These are phyloP conservation scores for Colletotrichum liaoningense DNA, from an alignment of 2,329 filamentous ascomycete species.

Conservation along the genomic window DNA sequence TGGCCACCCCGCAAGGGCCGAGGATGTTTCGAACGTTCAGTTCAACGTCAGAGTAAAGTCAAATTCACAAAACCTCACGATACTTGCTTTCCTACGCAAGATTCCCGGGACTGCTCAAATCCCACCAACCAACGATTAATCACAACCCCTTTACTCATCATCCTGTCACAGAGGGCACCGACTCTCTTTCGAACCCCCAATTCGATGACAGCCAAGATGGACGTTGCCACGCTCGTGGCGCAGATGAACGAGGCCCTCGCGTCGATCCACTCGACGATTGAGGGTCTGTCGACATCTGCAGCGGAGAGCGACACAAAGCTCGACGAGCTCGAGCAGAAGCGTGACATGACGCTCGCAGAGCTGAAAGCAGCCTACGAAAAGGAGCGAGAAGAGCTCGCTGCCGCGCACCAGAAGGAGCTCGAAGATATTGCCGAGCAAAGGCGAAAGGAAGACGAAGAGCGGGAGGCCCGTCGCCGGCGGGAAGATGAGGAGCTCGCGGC, in stretches of 20 bases:
- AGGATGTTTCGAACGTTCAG: conserved; percentile 8
- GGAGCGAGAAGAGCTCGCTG: conserved; percentile 44
- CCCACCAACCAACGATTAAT: neutral
- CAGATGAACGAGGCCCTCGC: conserved; percentile 57
- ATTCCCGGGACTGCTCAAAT: neutral
- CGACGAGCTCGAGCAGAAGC: conserved; percentile 52
- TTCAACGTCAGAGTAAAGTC: conserved; percentile 11
- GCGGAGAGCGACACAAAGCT: conserved; percentile 49
- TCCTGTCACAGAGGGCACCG: neutral
- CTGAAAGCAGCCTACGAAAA: conserved; percentile 45
- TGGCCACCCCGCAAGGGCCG: conserved; percentile 13
- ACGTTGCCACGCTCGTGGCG: conserved; percentile 52
- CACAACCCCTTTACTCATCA: neutral
- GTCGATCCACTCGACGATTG: conserved; percentile 51
- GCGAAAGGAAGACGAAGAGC: conserved; percentile 55
- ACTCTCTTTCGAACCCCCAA: conserved; percentile 4
- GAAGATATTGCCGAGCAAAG: conserved; percentile 49
- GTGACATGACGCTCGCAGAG: conserved; percentile 46
- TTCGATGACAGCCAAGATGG: conserved; percentile 39
- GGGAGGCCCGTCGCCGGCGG: conserved; percentile 45
- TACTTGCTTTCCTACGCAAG: neutral
- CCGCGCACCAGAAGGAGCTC: conserved; percentile 44
- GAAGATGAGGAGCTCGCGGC: conserved; percentile 51
- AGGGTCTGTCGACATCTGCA: conserved; percentile 43
- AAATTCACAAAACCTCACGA: conserved; percentile 11